Percentiles rank a stretch among this genome's conserved stretches.
Evolutionary conservation across 2,329 filamentous ascomycete species (phyloP).

Genomic region (Chlorencoelia australis): DNA sequence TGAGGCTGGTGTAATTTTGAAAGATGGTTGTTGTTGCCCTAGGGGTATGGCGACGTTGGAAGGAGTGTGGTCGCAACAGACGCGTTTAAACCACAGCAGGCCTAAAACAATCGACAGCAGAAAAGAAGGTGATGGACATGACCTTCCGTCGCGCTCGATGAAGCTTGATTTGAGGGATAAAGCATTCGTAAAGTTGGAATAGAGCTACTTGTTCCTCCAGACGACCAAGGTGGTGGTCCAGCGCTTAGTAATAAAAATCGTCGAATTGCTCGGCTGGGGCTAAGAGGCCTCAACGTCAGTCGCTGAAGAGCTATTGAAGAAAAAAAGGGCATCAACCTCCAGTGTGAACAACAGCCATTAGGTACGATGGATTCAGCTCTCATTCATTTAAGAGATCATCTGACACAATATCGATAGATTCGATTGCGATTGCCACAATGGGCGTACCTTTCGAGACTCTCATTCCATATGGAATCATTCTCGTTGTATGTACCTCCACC

Average conservation of each 20-base stretch:
- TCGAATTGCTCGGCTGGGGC: too few species aligned
- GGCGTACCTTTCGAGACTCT: conserved; percentile 33
- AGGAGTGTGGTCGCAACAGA: too few species aligned
- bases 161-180: conserved; percentile 21
- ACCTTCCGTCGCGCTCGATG: conserved; percentile 26
- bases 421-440: conserved; percentile 25
- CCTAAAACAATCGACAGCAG: conserved; percentile 14
- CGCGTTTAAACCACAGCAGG: conserved; percentile 18
- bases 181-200: conserved; percentile 19
- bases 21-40: too few species aligned
- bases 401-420: conserved; percentile 15
- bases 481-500: conserved; percentile 25
- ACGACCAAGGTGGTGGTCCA: conserved; percentile 16
- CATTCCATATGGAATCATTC: conserved; percentile 32
- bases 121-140: conserved; percentile 13
- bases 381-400: background rate
- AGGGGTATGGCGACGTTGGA: too few species aligned
- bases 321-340: too few species aligned
- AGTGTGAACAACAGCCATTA: conserved; percentile 15
- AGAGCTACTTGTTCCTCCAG: conserved; percentile 11
- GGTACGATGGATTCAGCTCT: conserved; percentile 8
- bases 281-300: too few species aligned
- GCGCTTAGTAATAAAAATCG: too few species aligned
- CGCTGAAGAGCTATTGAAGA: too few species aligned
- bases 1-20: too few species aligned